Conservation (phyloP, 257 asterid species). For the Leonotis leonurus region DNA sequence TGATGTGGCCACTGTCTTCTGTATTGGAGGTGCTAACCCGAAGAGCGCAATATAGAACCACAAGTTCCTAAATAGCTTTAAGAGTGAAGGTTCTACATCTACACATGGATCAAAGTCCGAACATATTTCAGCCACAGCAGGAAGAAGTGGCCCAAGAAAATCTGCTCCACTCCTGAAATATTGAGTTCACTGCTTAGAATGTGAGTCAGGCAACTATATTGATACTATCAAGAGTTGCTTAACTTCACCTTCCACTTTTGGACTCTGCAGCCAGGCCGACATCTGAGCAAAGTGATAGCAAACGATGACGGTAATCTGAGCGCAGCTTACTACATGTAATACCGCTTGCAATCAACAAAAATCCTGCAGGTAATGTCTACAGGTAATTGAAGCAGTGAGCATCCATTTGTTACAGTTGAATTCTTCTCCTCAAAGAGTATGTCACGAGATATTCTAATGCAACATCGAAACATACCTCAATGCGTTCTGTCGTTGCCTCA, state of each 20-base stretch:
- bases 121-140: constrained; percentile 97
- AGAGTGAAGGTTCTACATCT: constrained; percentile 87
- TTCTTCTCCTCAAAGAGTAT: constrained; percentile 12
- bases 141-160: constrained; percentile 97
- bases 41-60: constrained; percentile 99
- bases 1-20: constrained; percentile 40
- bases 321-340: constrained; percentile 68
- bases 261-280: constrained; percentile 99
- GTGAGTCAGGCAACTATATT: constrained; percentile 14
- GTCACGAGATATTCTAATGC: constrained; percentile 11
- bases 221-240: constrained; percentile 15
- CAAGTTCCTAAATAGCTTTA: constrained; percentile 89
- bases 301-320: constrained; percentile 86
- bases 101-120: constrained; percentile 87
- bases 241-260: constrained; percentile 84
- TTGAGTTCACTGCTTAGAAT: constrained; percentile 25
- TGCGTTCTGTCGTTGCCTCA: constrained; percentile 93
- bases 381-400: constrained; percentile 79
- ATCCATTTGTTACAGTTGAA: constrained; percentile 27
- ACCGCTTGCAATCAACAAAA: constrained; percentile 77
- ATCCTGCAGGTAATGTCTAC: constrained; percentile 99
- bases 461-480: constrained; percentile 64
- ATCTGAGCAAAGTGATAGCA: constrained; percentile 96
- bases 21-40: constrained; percentile 97
- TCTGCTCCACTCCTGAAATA: constrained; percentile 95